Evolutionary conservation across 2,329 filamentous ascomycete species (phyloP).

Genomic region (Nakataea oryzae): DNA sequence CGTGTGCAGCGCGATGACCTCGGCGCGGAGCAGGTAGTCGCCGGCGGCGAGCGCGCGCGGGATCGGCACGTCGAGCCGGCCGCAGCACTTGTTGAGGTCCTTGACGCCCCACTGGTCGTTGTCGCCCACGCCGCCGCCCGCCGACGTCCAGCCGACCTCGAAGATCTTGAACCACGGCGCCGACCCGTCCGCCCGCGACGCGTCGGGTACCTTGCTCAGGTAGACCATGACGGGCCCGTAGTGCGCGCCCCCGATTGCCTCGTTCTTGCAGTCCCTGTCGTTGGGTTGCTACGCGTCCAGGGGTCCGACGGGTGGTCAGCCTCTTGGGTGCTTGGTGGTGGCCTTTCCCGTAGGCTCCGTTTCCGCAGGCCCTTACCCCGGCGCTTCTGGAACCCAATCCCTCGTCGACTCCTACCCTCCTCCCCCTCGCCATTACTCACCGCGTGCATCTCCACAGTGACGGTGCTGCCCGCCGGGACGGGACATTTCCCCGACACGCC

Average conservation of each 20-base stretch:
- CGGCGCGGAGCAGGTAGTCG: slow-evolving; percentile 35
- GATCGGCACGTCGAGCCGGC: slow-evolving; percentile 25
- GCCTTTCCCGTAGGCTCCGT: too few species aligned
- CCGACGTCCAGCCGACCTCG: slow-evolving; percentile 29
- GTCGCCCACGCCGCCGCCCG: slow-evolving; percentile 22
- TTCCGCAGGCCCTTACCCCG: not conserved
- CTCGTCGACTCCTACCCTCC: not conserved
- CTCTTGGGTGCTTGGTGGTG: not conserved
- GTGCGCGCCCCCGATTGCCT: slow-evolving; percentile 42
- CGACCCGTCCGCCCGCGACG: slow-evolving; percentile 29
- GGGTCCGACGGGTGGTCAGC: not conserved
- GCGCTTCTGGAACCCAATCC: not conserved
- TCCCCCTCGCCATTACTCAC: slow-evolving; percentile 9
- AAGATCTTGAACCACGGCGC: slow-evolving; percentile 42
- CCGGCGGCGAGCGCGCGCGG: slow-evolving; percentile 20
- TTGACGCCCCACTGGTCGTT: slow-evolving; percentile 35
- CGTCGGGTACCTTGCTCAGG: slow-evolving; percentile 35
- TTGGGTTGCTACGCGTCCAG: slow-evolving; percentile 20
- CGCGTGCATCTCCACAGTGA: slow-evolving; percentile 49
- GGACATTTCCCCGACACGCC: slow-evolving; percentile 29
- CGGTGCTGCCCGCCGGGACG: slow-evolving; percentile 33
- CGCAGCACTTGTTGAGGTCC: slow-evolving; percentile 29
- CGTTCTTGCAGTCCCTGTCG: slow-evolving; percentile 29
- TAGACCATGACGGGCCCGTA: slow-evolving; percentile 39
- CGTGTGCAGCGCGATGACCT: slow-evolving; percentile 36